Evolutionary conservation across 371 early-diverging fungal species (phyloP).

Genomic region (Circinella minor): DNA sequence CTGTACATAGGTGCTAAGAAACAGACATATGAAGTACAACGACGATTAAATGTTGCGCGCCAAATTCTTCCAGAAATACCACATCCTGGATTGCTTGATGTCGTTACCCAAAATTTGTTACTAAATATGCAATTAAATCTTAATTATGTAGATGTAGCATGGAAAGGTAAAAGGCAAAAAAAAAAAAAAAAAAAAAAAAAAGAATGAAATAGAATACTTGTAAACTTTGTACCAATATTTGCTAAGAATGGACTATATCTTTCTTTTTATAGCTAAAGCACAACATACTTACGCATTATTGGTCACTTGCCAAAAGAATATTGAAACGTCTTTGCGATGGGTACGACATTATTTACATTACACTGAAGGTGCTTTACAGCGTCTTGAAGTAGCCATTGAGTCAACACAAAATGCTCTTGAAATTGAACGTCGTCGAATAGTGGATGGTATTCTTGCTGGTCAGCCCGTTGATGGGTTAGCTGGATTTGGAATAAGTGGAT

Average conservation of each 20-base stretch:
- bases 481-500: not conserved
- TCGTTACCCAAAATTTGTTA: constrained; percentile 41
- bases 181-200: not conserved
- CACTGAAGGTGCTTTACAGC: constrained; percentile 23
- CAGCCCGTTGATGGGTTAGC: constrained; percentile 12
- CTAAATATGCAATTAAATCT: constrained; percentile 31
- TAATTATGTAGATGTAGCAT: constrained; percentile 38
- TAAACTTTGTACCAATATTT: no score
- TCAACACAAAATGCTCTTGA: constrained; percentile 21
- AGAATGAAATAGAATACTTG: not conserved
- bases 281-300: constrained; percentile 20
- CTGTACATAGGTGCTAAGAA: constrained; percentile 7
- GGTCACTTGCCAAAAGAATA: constrained; percentile 18
- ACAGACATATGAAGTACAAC: constrained; percentile 37
- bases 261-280: constrained; percentile 16
- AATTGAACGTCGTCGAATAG: constrained; percentile 25
- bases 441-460: constrained; percentile 21
- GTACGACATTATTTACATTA: constrained; percentile 26
- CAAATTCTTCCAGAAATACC: constrained; percentile 48
- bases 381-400: constrained; percentile 20
- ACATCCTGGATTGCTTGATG: constrained; percentile 40
- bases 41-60: constrained; percentile 38
- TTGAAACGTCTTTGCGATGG: constrained; percentile 23
- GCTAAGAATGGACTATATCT: not conserved
- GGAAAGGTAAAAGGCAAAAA: constrained; percentile 34